Conservation (phyloP, 106 monocot species). For the Dendrobium officinale region DNA sequence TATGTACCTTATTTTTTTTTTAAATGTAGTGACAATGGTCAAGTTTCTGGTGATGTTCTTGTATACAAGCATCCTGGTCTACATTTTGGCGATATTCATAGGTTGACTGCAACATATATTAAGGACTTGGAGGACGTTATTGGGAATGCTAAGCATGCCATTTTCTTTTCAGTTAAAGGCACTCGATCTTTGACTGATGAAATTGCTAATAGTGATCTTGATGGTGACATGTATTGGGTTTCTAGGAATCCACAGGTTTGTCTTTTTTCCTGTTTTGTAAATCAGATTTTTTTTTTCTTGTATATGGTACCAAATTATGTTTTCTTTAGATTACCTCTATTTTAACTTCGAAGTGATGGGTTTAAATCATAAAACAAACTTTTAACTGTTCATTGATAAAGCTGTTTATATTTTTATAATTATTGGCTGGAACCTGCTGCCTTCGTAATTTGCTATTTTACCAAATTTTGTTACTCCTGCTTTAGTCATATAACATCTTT, state of each 20-base stretch:
- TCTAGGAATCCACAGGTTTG: constrained; percentile 58
- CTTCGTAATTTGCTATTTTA: background rate
- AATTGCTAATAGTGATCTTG: constrained; percentile 76
- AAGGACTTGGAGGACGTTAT: constrained; percentile 41
- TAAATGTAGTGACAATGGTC: constrained; percentile 55
- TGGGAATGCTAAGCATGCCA: constrained; percentile 65
- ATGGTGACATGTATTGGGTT: constrained; percentile 84
- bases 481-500: background rate
- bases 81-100: constrained; percentile 78
- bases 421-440: background rate
- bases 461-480: background rate
- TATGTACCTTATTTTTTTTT: background rate
- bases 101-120: constrained; percentile 46
- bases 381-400: background rate
- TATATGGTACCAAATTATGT: background rate
- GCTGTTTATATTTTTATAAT: background rate
- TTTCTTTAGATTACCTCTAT: background rate
- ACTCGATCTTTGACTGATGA: constrained; percentile 68
- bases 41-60: constrained; percentile 69
- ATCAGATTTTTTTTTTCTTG: background rate
- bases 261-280: background rate
- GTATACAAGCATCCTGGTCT: constrained; percentile 72
- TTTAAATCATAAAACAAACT: background rate
- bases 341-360: background rate
- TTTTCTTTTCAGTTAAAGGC: constrained; percentile 60